A percentile compares a stretch with the other conserved stretches of the same genome.
Evolutionary conservation across 2,329 filamentous ascomycete genomes (phyloP).

Genomic region (Amphichorda felina): DNA sequence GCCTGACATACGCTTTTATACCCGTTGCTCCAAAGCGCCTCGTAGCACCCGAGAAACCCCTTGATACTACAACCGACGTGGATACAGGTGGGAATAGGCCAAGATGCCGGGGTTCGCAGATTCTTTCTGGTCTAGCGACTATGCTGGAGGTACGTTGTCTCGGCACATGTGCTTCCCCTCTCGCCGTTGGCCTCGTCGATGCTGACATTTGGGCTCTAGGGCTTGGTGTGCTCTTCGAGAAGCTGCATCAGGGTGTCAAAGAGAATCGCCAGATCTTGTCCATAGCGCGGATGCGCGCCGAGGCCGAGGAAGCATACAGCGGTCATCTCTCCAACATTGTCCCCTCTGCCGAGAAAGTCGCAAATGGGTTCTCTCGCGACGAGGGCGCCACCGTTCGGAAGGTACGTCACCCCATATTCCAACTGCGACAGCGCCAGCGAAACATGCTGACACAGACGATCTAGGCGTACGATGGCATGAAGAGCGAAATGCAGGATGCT

Average conservation of each 20-base stretch:
- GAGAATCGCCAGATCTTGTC: conserved; percentile 93
- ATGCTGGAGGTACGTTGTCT: conserved; percentile 71
- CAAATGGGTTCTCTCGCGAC: conserved; percentile 76
- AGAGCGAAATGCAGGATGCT: conserved; percentile 84
- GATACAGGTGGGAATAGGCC: conserved; percentile 1
- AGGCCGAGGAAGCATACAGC: conserved; percentile 86
- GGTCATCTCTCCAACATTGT: conserved; percentile 71
- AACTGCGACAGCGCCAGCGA: neutral
- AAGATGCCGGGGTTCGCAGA: conserved; percentile 83
- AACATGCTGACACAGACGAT: conserved; percentile 7
- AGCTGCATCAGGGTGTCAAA: conserved; percentile 89
- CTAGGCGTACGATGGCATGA: conserved; percentile 88
- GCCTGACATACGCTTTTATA: too few relatives aligned
- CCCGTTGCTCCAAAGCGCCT: too few relatives aligned
- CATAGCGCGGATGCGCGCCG: conserved; percentile 85
- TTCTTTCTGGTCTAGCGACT: conserved; percentile 97
- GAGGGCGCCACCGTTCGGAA: conserved; percentile 94
- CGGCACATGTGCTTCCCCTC: too few relatives aligned
- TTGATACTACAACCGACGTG: too few relatives aligned
- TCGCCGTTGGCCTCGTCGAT: neutral
- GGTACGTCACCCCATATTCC: conserved; percentile 36
- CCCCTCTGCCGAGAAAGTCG: conserved; percentile 68
- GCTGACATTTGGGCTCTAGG: conserved; percentile 28
- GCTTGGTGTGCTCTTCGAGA: conserved; percentile 86
- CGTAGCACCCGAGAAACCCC: too few relatives aligned